phyloP scores from a whole-genome alignment of 2,329 filamentous ascomycete genomes.

The Phialophora macrospora region DNA sequence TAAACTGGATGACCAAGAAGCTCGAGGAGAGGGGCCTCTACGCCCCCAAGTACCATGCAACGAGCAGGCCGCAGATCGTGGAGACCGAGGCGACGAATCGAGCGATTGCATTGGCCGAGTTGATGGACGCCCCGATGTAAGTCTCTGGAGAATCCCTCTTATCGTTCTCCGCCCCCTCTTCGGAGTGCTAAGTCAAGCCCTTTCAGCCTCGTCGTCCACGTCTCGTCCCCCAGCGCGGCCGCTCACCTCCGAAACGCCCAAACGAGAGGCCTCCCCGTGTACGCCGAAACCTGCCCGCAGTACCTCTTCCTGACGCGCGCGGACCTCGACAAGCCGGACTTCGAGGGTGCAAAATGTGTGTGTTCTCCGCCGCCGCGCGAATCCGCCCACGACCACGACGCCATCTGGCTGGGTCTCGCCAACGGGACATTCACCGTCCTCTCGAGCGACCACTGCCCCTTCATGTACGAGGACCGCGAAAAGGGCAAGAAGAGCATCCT shows the following conservation, averaged over 20 bases:
- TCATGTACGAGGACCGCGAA: constrained; percentile 55
- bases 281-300: constrained; percentile 64
- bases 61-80: constrained; percentile 53
- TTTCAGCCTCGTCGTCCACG: constrained; percentile 55
- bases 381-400: constrained; percentile 54
- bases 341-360: constrained; percentile 59
- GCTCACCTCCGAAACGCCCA: constrained; percentile 58
- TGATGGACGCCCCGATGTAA: constrained; percentile 57
- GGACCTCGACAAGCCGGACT: constrained; percentile 49
- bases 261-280: constrained; percentile 57
- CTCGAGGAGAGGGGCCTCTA: constrained; percentile 49
- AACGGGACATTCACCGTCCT: constrained; percentile 62
- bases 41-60: constrained; percentile 54
- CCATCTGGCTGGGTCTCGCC: constrained; percentile 57
- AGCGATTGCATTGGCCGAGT: constrained; percentile 56
- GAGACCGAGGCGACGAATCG: constrained; percentile 55
- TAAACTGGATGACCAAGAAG: constrained; percentile 50
- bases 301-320: constrained; percentile 62
- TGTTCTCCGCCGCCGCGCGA: constrained; percentile 60
- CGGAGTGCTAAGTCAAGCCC: neutral
- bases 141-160: neutral
- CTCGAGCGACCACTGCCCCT: constrained; percentile 58
- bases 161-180: neutral
- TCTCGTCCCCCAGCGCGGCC: constrained; percentile 56
- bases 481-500: constrained; percentile 58